phyloP scores from a whole-genome alignment of 805 yeast genomes.

The Ogataea zsoltii region DNA sequence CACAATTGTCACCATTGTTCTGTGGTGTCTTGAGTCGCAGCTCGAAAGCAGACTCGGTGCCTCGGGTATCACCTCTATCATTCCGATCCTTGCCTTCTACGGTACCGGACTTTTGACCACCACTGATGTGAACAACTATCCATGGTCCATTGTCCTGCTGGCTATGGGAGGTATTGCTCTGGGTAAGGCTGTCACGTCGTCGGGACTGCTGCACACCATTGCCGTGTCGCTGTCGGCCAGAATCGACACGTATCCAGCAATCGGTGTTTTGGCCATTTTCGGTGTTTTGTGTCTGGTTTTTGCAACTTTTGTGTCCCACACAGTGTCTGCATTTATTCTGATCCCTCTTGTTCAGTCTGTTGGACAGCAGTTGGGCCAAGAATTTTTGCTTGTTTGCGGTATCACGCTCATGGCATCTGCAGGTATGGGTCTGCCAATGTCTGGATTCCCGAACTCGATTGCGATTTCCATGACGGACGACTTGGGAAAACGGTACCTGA shows the following conservation, averaged over 20 bases:
- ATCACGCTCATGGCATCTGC: slow-evolving; percentile 51
- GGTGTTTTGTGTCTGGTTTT: slow-evolving; percentile 50
- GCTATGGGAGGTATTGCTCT: slow-evolving; percentile 59
- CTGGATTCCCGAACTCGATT: slow-evolving; percentile 59
- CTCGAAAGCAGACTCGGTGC: slow-evolving; percentile 46
- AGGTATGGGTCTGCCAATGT: slow-evolving; percentile 59
- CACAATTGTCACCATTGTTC: slow-evolving; percentile 43
- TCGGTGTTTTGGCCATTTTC: slow-evolving; percentile 46
- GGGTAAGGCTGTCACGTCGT: slow-evolving; percentile 51
- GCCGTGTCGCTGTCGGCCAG: slow-evolving; percentile 45
- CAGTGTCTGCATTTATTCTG: slow-evolving; percentile 54
- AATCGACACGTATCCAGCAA: slow-evolving; percentile 44
- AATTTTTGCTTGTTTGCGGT: slow-evolving; percentile 48
- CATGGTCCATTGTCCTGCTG: slow-evolving; percentile 54
- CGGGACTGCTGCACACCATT: slow-evolving; percentile 48
- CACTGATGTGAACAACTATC: slow-evolving; percentile 51
- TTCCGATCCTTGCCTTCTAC: slow-evolving; percentile 49
- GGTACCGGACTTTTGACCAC: slow-evolving; percentile 50
- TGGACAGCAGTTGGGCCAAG: slow-evolving; percentile 47
- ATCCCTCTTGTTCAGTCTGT: slow-evolving; percentile 52
- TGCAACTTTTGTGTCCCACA: slow-evolving; percentile 57
- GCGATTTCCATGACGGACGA: slow-evolving; percentile 58
- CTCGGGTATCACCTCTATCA: slow-evolving; percentile 47
- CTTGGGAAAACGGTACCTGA: slow-evolving; percentile 50
- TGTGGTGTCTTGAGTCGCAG: slow-evolving; percentile 50